Conservation (phyloP, 495 filamentous ascomycete genomes). For the Podospora pseudocomata region DNA sequence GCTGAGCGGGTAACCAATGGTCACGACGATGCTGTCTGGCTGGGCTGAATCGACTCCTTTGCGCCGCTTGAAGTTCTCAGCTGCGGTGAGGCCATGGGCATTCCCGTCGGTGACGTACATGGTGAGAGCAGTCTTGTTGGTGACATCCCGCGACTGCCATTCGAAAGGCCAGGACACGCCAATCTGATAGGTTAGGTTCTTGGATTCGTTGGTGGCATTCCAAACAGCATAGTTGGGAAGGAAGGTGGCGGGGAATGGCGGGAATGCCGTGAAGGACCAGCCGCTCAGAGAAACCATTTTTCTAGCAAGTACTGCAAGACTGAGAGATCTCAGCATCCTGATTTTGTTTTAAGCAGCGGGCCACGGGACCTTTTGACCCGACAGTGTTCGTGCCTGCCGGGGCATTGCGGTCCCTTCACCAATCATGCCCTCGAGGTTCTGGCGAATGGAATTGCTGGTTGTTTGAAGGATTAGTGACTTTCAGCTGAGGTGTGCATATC, state of each 20-base stretch:
- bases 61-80: constrained; percentile 25
- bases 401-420: not conserved
- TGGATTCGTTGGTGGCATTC: constrained; percentile 21
- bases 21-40: constrained; percentile 27
- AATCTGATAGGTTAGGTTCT: constrained; percentile 24
- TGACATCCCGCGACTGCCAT: constrained; percentile 16
- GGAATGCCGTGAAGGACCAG: constrained; percentile 22
- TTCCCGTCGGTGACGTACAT: constrained; percentile 31
- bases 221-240: constrained; percentile 23
- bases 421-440: not conserved
- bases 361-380: not conserved
- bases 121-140: constrained; percentile 18
- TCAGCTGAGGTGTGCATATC: too few relatives aligned
- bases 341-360: not conserved
- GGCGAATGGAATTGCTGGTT: not conserved
- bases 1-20: constrained; percentile 29
- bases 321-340: too few relatives aligned
- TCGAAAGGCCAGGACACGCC: constrained; percentile 25
- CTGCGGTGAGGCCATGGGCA: constrained; percentile 25
- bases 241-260: constrained; percentile 24
- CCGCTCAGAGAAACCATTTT: constrained; percentile 4
- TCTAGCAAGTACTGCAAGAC: not conserved
- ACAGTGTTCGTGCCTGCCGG: not conserved
- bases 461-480: not conserved
- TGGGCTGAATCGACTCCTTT: constrained; percentile 14